phyloP scores from a whole-genome alignment of 441 rosid genomes.

The Flueggea neowawraea region DNA sequence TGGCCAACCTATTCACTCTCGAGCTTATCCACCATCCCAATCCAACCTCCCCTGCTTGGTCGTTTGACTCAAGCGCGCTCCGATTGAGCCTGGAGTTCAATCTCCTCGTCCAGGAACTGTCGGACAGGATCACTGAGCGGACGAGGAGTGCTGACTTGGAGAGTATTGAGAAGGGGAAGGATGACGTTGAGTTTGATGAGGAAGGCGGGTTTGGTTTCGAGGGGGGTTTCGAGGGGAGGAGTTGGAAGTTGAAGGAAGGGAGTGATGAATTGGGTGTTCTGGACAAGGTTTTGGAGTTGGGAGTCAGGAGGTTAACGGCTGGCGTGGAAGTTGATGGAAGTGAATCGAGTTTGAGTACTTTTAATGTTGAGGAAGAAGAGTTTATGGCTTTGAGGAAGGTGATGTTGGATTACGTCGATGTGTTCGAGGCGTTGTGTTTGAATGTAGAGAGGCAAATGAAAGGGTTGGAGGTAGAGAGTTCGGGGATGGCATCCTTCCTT shows the following conservation, averaged over 20 bases:
- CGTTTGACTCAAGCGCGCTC: conserved; percentile 54
- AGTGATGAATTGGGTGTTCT: conserved; percentile 47
- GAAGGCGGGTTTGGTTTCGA: conserved; percentile 25
- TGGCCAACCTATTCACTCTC: conserved; percentile 62
- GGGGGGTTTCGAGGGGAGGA: conserved; percentile 19
- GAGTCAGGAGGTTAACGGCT: conserved; percentile 61
- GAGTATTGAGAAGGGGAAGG: conserved; percentile 35
- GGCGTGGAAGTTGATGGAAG: conserved; percentile 18
- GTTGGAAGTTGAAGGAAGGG: conserved; percentile 30
- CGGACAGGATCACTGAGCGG: conserved; percentile 45
- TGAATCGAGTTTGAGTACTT: conserved; percentile 12
- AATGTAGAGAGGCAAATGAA: conserved; percentile 66
- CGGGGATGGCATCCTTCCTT: conserved; percentile 41
- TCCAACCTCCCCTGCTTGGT: conserved; percentile 40
- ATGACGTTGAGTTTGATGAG: conserved; percentile 22
- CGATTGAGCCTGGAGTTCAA: conserved; percentile 76
- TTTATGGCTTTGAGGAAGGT: conserved; percentile 48
- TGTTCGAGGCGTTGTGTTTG: conserved; percentile 65
- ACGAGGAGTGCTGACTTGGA: conserved; percentile 32
- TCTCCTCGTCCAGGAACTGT: conserved; percentile 61
- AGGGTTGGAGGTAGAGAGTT: conserved; percentile 37
- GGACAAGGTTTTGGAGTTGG: conserved; percentile 66
- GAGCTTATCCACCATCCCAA: conserved; percentile 61
- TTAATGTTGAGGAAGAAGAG: conserved; percentile 43
- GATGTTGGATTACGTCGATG: conserved; percentile 56